Evolutionary conservation across 1,139 yeast species (phyloP), one percentile per base, ranked within the genome.

Genomic region (Diutina neorugosa): DNA sequence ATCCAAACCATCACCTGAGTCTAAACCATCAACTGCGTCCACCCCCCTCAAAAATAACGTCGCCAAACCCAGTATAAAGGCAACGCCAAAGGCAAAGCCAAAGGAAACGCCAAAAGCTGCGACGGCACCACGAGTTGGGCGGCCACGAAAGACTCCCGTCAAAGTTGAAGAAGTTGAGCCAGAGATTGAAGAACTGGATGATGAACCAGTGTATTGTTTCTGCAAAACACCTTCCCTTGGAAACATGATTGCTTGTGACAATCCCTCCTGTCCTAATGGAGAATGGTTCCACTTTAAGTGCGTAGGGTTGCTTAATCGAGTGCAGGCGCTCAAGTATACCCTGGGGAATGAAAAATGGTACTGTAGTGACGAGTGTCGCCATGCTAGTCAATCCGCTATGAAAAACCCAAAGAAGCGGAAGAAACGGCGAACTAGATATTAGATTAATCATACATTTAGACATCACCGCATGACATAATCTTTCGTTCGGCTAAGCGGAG

Each of bases 221-320:
- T 74, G 79, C 59, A 65, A 67, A 25, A 78, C 72, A 57, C 71
- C 70, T 0, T 73, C 79, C 0, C 69, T 69, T 56, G 79, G 79
- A 2, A 70, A 69, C 55, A 74, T 74, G 79, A 74, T 74, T 49
- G 77, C 73, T 0, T 74, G 79, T 59, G 79, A 74, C 56, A 70
- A 73, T 56, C 69, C 65, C 53, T 61, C 58, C 1, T 74, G 79
- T 60, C 71, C 73, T 19, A 73, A 74, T 56, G 79, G 79, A 2
- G 78, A 73, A 53, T 74, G 79, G 79, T 74, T 74, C 53, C 79
- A 74, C 56, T 74, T 73, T 60, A 74, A 73, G 56, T 74, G 79
- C 59, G 78, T 74, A 37, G 77, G 77, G 2, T 62, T 74, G 43
- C 61, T 68, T 42, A 72, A 68, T 54, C 58, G 71, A 52, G 77